Conservation (phyloP, 2,329 filamentous ascomycete genomes). For the Furcasterigmium furcatum region DNA sequence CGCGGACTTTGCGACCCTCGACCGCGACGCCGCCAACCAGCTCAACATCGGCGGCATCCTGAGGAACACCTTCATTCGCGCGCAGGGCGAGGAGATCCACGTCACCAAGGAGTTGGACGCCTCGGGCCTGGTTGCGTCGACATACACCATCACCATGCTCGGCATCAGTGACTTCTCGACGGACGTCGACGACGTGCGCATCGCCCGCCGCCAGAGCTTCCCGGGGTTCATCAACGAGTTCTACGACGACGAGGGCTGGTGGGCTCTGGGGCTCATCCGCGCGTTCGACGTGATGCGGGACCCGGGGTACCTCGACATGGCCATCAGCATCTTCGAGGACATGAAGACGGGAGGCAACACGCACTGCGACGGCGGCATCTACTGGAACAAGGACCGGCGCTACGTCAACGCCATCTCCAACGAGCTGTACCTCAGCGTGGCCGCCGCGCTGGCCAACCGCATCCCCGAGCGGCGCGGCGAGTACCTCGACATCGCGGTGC, state of each 20-base stretch:
- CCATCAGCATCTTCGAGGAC: constrained; percentile 52
- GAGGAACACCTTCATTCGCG: constrained; percentile 41
- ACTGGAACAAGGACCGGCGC: constrained; percentile 49
- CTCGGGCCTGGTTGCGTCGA: constrained; percentile 31
- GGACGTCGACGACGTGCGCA: constrained; percentile 13
- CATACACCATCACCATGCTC: constrained; percentile 28
- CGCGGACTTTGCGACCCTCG: constrained; percentile 46
- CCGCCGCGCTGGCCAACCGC: constrained; percentile 50
- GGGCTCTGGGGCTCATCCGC: constrained; percentile 57
- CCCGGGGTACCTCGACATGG: constrained; percentile 47
- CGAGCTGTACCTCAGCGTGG: constrained; percentile 53
- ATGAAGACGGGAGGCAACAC: constrained; percentile 45
- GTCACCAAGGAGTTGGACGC: constrained; percentile 32
- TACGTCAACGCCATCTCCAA: constrained; percentile 56
- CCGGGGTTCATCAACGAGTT: constrained; percentile 46
- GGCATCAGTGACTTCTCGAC: constrained; percentile 12
- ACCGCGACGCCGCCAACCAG: constrained; percentile 25
- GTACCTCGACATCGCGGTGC: constrained; percentile 46
- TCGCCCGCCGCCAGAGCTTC: constrained; percentile 19
- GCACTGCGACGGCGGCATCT: constrained; percentile 51
- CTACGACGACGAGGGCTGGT: constrained; percentile 64
- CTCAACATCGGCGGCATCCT: constrained; percentile 37
- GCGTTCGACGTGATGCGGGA: constrained; percentile 53
- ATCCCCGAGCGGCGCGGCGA: constrained; percentile 27
- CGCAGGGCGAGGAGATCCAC: constrained; percentile 34